Percentiles rank a stretch among this genome's conserved stretches.
phyloP scores from a whole-genome alignment of 106 monocot species.

The Triglochin maritima region DNA sequence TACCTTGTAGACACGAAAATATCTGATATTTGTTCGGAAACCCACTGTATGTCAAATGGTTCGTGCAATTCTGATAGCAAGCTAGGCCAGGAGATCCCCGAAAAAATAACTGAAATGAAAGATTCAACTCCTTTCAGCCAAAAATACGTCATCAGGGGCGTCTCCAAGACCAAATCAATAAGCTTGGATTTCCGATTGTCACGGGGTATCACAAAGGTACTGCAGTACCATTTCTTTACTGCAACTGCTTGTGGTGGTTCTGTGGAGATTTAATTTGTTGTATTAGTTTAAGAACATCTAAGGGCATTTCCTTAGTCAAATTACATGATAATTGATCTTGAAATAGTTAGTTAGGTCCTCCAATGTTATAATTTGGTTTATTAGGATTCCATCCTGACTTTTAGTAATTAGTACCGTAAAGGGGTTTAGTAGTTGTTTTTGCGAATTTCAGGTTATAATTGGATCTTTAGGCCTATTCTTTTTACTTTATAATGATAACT shows the following conservation, averaged over 20 bases:
- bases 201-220: slow-evolving; percentile 75
- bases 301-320: too few species aligned
- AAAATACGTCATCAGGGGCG: slow-evolving; percentile 36
- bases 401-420: too few species aligned
- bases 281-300: too few species aligned
- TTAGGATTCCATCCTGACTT: too few species aligned
- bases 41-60: slow-evolving; percentile 3
- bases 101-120: slow-evolving; percentile 25
- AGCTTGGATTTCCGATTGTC: slow-evolving; percentile 89
- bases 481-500: too few species aligned
- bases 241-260: neutral
- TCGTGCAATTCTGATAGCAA: slow-evolving; percentile 13
- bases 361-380: too few species aligned
- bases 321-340: too few species aligned
- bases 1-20: slow-evolving; percentile 13
- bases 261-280: too few species aligned
- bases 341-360: too few species aligned
- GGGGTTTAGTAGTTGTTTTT: too few species aligned
- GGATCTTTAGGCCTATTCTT: too few species aligned
- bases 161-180: slow-evolving; percentile 49
- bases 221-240: neutral
- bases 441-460: too few species aligned
- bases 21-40: slow-evolving; percentile 13
- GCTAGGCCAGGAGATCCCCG: slow-evolving; percentile 25
- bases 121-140: slow-evolving; percentile 17